phyloP scores from a whole-genome alignment of 2,329 filamentous ascomycete species.

The Fulvia fulva region DNA sequence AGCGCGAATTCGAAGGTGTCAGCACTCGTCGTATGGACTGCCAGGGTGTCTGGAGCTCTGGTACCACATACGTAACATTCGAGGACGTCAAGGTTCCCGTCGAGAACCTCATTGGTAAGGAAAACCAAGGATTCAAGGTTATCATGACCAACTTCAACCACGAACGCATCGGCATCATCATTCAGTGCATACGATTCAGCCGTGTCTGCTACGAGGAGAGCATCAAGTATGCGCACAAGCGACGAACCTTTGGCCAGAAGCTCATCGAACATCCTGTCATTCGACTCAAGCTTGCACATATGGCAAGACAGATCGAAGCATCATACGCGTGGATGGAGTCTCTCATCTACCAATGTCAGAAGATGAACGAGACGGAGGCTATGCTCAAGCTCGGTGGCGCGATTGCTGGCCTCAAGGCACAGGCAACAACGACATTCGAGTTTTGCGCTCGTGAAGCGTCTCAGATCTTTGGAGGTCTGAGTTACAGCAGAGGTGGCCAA shows the following conservation, averaged over 20 bases:
- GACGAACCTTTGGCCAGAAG: conserved; percentile 91
- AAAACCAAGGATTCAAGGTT: conserved; percentile 97
- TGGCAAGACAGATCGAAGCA: conserved; percentile 96
- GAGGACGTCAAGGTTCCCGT: conserved; percentile 99
- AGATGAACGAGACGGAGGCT: conserved; percentile 90
- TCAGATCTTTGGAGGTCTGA: conserved; percentile 95
- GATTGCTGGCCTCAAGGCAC: conserved; percentile 90
- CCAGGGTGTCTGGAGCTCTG: conserved; percentile 92
- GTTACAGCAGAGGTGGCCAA: conserved; percentile 88
- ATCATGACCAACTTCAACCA: conserved; percentile 99
- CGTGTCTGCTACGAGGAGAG: conserved; percentile 97
- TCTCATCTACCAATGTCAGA: conserved; percentile 85
- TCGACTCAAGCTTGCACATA: conserved; percentile 84
- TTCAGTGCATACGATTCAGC: conserved; percentile 91
- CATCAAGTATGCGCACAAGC: conserved; percentile 96
- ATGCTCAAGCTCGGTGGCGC: conserved; percentile 94
- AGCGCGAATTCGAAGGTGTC: conserved; percentile 78
- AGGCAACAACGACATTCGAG: conserved; percentile 90
- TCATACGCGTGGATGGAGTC: conserved; percentile 97
- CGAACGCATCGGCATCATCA: conserved; percentile 97
- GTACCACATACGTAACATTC: conserved; percentile 96
- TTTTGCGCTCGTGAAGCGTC: conserved; percentile 94
- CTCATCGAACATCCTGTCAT: conserved; percentile 91
- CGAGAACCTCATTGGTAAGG: conserved; percentile 96
- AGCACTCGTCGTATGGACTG: conserved; percentile 96